Evolutionary conservation across 2,329 filamentous ascomycete genomes (phyloP).

Genomic region (Intubia oerlemansii): DNA sequence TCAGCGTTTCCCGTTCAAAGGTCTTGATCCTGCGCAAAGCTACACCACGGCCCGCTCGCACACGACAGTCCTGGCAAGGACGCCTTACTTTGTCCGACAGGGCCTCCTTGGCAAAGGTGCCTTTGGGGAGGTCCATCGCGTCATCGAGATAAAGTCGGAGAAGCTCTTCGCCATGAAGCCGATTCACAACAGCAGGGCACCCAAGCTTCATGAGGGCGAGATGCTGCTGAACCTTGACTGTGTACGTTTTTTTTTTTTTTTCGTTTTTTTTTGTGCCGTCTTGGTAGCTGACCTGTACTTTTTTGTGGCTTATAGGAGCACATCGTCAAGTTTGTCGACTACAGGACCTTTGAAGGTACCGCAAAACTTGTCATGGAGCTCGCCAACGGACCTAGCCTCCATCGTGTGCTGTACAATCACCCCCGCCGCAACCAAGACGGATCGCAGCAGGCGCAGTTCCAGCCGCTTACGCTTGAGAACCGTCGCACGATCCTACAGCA

Average conservation of each 20-base stretch:
- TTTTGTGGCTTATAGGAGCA: neutral
- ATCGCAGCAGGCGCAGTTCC: neutral
- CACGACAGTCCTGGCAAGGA: too few species aligned
- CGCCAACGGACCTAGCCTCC: slow-evolving; percentile 1
- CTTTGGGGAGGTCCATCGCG: slow-evolving; percentile 2
- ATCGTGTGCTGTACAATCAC: slow-evolving; percentile 1
- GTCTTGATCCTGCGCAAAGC: neutral
- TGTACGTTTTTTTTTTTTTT: neutral
- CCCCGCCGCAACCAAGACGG: neutral
- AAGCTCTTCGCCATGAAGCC: slow-evolving; percentile 3
- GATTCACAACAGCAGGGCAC: neutral
- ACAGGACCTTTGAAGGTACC: neutral
- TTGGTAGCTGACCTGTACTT: too few species aligned
- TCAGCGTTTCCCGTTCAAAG: too few species aligned
- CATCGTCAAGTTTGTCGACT: slow-evolving; percentile 2
- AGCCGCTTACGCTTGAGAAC: neutral
- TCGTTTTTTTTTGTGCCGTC: neutral
- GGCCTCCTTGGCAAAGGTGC: slow-evolving; percentile 2
- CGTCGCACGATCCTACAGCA: slow-evolving; percentile 4
- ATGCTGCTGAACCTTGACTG: neutral
- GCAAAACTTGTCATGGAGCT: slow-evolving; percentile 4
- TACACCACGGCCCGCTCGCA: slow-evolving; percentile 1
- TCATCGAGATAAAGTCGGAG: slow-evolving; percentile 1
- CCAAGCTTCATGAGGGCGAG: slow-evolving; percentile 1
- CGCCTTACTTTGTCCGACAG: too few species aligned